Conservation (phyloP, 2,329 filamentous ascomycete species). For the Calonectria honghensis region DNA sequence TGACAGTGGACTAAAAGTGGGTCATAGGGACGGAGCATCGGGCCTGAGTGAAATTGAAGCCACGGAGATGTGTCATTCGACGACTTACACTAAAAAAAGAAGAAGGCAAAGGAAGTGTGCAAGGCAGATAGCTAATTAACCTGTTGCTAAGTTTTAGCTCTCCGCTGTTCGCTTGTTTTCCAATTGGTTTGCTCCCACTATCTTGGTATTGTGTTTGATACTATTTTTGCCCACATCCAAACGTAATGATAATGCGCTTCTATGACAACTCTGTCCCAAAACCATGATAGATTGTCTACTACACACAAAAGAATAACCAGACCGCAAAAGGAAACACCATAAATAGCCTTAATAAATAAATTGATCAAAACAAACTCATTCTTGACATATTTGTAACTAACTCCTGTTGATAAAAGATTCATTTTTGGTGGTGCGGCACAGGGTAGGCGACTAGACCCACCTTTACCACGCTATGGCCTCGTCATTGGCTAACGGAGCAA, state of each 20-base stretch:
- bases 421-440: neutral
- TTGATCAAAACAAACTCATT: neutral
- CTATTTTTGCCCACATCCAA: too few species aligned
- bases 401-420: neutral
- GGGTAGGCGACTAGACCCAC: neutral
- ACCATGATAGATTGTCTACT: too few species aligned
- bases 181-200: too few species aligned
- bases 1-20: neutral
- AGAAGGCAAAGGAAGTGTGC: neutral
- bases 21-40: slow-evolving; percentile 2
- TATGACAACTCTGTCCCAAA: too few species aligned
- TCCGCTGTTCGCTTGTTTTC: neutral
- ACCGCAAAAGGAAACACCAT: too few species aligned
- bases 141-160: neutral
- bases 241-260: too few species aligned
- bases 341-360: neutral
- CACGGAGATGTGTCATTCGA: neutral
- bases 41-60: neutral
- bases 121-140: neutral
- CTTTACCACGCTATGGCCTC: neutral
- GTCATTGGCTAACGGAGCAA: neutral
- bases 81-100: neutral
- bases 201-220: too few species aligned
- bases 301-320: neutral
- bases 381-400: neutral